Evolutionary conservation across 2,329 filamentous ascomycete genomes (phyloP), one percentile per base, ranked within the genome.

Genomic region (Botryotinia calthae): DNA sequence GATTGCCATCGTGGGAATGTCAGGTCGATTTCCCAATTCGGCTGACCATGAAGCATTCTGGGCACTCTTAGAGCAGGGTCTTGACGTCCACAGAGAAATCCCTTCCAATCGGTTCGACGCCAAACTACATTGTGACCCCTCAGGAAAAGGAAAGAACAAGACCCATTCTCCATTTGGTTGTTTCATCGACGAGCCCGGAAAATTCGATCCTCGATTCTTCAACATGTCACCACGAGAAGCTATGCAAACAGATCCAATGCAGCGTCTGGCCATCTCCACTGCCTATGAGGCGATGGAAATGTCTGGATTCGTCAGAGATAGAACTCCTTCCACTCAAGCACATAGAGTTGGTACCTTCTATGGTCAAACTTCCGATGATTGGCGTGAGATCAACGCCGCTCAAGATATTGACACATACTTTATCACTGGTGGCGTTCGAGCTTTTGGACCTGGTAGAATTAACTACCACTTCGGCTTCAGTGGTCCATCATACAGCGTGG

Each of bases 201-300:
- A 91, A 65, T 95, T 95, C 79, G 92, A 95, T 77, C 89, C 91
- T 28, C 86, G 90, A 1, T 94, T 95, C 83, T 95, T 95, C 87
- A 93, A 93, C 82, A 94, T 95, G 90, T 94, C 91, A 54, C 91
- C 92, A 10, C 89, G 91, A 76, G 92, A 95, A 82, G 92, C 93
- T 51, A 87, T 88, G 67, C 91, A 94, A 80, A 93, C 91, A 1
- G 92, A 95, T 80, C 93, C 93, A 0, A 93, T 93, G 87, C 91
- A 93, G 80, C 87, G 93, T 76, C 85, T 95, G 77, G 91, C 91
- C 4, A 83, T 95, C 46, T 88, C 90, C 22, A 94, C 92, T 4
- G 91, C 91, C 0, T 95, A 94, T 77, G 92, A 95, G 79, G 92
- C 76, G 25, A 67, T 56, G 56, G 44, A 72, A 37, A 72, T 72